These are phyloP conservation scores for Chrysoporthe deuterocubensis DNA, from an alignment of 2,329 filamentous ascomycete species.

Conservation along the genomic window DNA sequence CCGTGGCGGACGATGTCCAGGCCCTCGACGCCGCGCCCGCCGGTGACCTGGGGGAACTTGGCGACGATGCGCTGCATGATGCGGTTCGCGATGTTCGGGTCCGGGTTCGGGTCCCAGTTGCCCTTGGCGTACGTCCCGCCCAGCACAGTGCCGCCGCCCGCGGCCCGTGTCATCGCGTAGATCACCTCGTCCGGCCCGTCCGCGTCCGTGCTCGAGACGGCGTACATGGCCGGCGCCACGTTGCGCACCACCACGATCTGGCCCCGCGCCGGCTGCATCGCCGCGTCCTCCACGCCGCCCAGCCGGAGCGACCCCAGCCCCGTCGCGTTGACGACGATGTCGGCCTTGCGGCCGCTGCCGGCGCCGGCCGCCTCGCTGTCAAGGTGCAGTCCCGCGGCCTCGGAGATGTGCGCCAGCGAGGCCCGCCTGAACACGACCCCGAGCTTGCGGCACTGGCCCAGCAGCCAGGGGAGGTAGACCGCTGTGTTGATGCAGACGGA, in stretches of 20 bases:
- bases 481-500: constrained; percentile 92
- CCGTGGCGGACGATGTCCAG: constrained; percentile 79
- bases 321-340: constrained; percentile 83
- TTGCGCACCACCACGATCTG: constrained; percentile 87
- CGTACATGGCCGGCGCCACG: constrained; percentile 71
- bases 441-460: constrained; percentile 75
- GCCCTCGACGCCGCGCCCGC: constrained; percentile 70
- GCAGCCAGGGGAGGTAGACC: constrained; percentile 84
- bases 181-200: constrained; percentile 73
- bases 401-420: constrained; percentile 69
- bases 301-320: constrained; percentile 76
- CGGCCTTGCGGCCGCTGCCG: constrained; percentile 45
- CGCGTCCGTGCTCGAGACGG: constrained; percentile 74
- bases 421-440: constrained; percentile 71
- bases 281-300: constrained; percentile 78
- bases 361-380: constrained; percentile 43
- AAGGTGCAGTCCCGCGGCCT: constrained; percentile 67
- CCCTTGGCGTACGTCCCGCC: constrained; percentile 84
- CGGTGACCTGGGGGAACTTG: constrained; percentile 66
- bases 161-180: constrained; percentile 84
- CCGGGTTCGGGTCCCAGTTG: constrained; percentile 78
- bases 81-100: constrained; percentile 76
- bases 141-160: constrained; percentile 79
- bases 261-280: constrained; percentile 76
- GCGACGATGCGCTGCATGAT: constrained; percentile 82